A percentile compares a stretch with the other conserved stretches of the same genome.
phyloP scores from a whole-genome alignment of 345 rosid species.

The Moringa oleifera region DNA sequence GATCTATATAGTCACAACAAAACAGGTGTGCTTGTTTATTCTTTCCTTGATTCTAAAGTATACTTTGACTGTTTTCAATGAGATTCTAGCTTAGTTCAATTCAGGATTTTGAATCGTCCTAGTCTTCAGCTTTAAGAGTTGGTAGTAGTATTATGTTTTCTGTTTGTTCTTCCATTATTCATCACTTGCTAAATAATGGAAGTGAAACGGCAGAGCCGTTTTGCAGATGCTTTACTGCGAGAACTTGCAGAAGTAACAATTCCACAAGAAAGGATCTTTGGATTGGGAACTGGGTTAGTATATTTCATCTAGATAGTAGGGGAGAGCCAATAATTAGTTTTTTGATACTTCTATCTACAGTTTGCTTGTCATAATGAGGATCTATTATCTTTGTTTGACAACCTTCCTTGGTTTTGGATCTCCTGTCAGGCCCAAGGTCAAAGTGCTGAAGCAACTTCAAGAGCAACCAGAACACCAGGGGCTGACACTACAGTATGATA shows the following conservation, averaged over 20 bases:
- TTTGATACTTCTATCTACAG: background rate
- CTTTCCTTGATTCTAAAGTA: background rate
- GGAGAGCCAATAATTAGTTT: background rate
- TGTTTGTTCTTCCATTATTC: background rate
- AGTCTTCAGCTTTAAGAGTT: too few relatives aligned
- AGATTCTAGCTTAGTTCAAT: too few relatives aligned
- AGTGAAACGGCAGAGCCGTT: slow-evolving; percentile 48
- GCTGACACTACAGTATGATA: slow-evolving; percentile 54
- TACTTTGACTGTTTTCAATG: too few relatives aligned
- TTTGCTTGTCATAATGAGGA: background rate
- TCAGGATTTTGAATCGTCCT: too few relatives aligned
- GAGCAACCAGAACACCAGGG: slow-evolving; percentile 76
- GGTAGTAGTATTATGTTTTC: background rate
- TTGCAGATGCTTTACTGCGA: slow-evolving; percentile 67
- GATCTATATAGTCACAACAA: slow-evolving; percentile 76
- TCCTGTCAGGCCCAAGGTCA: slow-evolving; percentile 60
- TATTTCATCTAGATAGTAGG: background rate
- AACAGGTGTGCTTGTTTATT: slow-evolving; percentile 47
- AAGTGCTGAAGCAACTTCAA: slow-evolving; percentile 81
- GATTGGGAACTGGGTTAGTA: slow-evolving; percentile 81
- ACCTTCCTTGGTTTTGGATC: background rate
- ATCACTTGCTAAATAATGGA: background rate
- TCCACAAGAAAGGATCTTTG: slow-evolving; percentile 71
- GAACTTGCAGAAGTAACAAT: slow-evolving; percentile 73
- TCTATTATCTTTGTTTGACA: background rate